Conservation (phyloP, 306 rosid species). For the Prosopis cineraria region DNA sequence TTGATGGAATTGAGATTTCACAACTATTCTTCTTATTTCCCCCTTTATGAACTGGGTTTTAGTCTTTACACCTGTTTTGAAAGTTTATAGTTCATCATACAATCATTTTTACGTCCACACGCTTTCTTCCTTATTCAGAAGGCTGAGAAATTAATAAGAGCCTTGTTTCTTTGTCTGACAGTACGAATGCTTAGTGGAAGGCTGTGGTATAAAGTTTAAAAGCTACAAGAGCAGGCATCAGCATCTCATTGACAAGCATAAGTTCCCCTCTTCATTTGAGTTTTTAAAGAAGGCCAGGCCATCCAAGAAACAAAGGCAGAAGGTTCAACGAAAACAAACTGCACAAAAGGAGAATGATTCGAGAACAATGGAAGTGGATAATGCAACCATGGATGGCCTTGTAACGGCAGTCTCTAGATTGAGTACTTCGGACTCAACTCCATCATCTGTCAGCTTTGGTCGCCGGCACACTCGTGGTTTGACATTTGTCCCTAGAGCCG, state of each 20-base stretch:
- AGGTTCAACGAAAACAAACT: conserved; percentile 54
- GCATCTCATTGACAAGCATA: conserved; percentile 93
- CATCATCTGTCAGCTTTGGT: conserved; percentile 90
- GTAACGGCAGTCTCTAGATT: conserved; percentile 75
- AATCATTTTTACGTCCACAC: conserved; percentile 1
- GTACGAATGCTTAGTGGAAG: conserved; percentile 95
- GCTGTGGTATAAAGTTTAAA: conserved; percentile 87
- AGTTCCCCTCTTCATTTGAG: conserved; percentile 75
- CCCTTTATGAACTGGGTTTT: neutral
- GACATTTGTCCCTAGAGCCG: conserved; percentile 68
- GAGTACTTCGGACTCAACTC: conserved; percentile 76
- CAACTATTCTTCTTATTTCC: neutral
- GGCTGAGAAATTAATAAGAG: neutral
- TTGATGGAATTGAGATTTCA: neutral
- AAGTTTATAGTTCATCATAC: conserved; percentile 23
- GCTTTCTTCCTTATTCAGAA: conserved; percentile 4
- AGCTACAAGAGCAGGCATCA: conserved; percentile 74
- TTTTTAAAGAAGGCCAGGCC: conserved; percentile 69
- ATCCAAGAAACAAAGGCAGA: conserved; percentile 79
- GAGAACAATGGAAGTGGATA: conserved; percentile 77
- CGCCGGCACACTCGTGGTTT: conserved; percentile 69
- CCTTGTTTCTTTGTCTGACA: conserved; percentile 36
- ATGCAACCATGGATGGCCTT: conserved; percentile 69
- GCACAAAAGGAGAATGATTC: conserved; percentile 50
- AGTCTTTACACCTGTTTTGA: neutral